A percentile compares a stretch with the other conserved stretches of the same genome.
Evolutionary conservation across 345 rosid genomes (phyloP).

Genomic region (Microthlaspi erraticum): DNA sequence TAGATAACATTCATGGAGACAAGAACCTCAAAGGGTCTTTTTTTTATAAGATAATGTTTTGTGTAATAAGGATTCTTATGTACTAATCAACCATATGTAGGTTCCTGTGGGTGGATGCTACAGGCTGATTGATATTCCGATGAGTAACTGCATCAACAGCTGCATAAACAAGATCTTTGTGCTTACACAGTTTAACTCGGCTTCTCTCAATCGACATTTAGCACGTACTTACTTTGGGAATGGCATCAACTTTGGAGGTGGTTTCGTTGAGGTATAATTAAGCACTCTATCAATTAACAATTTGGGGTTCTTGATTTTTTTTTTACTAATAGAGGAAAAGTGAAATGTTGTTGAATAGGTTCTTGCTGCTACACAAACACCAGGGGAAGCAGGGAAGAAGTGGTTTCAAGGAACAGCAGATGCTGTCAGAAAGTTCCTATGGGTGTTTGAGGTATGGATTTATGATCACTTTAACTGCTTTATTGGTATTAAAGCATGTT

Average conservation of each 20-base stretch:
- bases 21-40: slow-evolving; percentile 13
- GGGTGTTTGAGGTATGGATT: slow-evolving; percentile 77
- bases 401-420: slow-evolving; percentile 99
- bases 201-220: slow-evolving; percentile 80
- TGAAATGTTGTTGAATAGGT: slow-evolving; percentile 49
- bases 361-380: slow-evolving; percentile 88
- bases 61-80: slow-evolving; percentile 6
- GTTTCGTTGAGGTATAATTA: slow-evolving; percentile 71
- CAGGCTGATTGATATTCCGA: slow-evolving; percentile 82
- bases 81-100: slow-evolving; percentile 43
- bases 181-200: slow-evolving; percentile 91
- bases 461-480: background rate
- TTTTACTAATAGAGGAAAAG: background rate
- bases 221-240: slow-evolving; percentile 74
- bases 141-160: slow-evolving; percentile 92
- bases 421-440: slow-evolving; percentile 82
- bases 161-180: slow-evolving; percentile 85
- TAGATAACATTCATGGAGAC: background rate
- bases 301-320: slow-evolving; percentile 7
- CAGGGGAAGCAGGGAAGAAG: slow-evolving; percentile 78
- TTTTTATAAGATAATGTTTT: background rate
- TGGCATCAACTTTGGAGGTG: slow-evolving; percentile 75
- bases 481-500: background rate
- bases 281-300: background rate
- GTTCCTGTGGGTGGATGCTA: slow-evolving; percentile 89